Conservation (phyloP, 352 stramenopile genomes). For the Pythium angustatum region DNA sequence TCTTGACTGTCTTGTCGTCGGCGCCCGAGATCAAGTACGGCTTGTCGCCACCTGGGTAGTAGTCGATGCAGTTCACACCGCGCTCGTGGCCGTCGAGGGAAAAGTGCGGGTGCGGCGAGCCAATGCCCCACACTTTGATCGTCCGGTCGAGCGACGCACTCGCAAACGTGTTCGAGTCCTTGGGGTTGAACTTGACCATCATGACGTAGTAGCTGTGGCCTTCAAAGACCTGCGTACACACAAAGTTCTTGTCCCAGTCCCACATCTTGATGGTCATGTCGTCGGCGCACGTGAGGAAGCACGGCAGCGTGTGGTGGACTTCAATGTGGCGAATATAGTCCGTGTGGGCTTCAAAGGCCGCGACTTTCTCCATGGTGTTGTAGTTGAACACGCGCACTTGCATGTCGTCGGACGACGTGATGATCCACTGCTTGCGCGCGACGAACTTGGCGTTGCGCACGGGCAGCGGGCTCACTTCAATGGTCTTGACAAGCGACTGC, state of each 20-base stretch:
- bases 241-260: conserved; percentile 94
- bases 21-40: conserved; percentile 97
- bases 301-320: conserved; percentile 96
- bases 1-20: conserved; percentile 97
- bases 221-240: conserved; percentile 81
- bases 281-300: conserved; percentile 95
- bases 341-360: conserved; percentile 95
- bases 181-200: conserved; percentile 99
- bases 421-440: conserved; percentile 97
- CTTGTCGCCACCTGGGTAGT: conserved; percentile 98
- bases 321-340: conserved; percentile 99
- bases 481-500: conserved; percentile 95
- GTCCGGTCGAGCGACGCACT: conserved; percentile 96
- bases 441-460: conserved; percentile 95
- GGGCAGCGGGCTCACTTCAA: conserved; percentile 96
- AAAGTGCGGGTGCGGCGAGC: conserved; percentile 93
- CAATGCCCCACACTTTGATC: conserved; percentile 96
- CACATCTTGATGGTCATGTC: conserved; percentile 99
- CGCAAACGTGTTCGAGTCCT: conserved; percentile 99
- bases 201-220: conserved; percentile 99
- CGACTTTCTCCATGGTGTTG: conserved; percentile 98
- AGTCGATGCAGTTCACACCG: conserved; percentile 99
- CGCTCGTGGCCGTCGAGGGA: conserved; percentile 92
- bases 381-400: conserved; percentile 99
- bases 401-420: conserved; percentile 96